A percentile compares a stretch with the other conserved stretches of the same genome.
phyloP scores from a whole-genome alignment of 345 rosid species.

The Erodium maritimum region DNA sequence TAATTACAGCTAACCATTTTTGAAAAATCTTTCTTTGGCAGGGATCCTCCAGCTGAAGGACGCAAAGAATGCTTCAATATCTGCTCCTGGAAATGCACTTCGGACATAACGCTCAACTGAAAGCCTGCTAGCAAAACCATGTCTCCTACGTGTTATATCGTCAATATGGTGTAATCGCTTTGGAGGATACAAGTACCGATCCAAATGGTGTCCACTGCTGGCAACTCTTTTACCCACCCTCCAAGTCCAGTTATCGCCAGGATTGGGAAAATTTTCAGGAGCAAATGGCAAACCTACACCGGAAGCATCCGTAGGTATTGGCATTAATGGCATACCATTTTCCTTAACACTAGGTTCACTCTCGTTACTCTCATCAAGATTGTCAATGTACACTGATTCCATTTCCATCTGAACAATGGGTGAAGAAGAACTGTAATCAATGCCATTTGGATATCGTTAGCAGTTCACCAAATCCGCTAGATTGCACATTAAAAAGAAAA shows the following conservation, averaged over 20 bases:
- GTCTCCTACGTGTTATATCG: conserved; percentile 10
- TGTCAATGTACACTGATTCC: conserved; percentile 24
- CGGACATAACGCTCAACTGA: conserved; percentile 33
- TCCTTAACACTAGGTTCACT: conserved; percentile 15
- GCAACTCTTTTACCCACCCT: conserved; percentile 63
- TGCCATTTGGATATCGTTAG: neutral
- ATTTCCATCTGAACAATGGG: conserved; percentile 4
- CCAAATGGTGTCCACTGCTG: conserved; percentile 32
- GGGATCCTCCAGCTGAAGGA: conserved; percentile 72
- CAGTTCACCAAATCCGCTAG: neutral
- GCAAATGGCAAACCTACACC: conserved; percentile 92
- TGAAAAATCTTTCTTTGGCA: conserved; percentile 16
- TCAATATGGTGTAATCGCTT: conserved; percentile 18
- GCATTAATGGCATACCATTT: conserved; percentile 17
- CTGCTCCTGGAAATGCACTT: conserved; percentile 38
- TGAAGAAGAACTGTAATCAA: neutral
- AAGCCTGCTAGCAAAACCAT: conserved; percentile 46
- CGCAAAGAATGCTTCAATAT: conserved; percentile 43
- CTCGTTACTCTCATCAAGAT: conserved; percentile 18
- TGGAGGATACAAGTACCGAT: conserved; percentile 69
- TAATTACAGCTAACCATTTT: conserved; percentile 31
- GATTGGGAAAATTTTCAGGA: conserved; percentile 59
- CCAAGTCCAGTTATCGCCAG: conserved; percentile 85
- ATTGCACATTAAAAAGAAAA: too few species aligned
- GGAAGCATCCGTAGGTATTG: conserved; percentile 26